phyloP scores from a whole-genome alignment of 2,329 filamentous ascomycete genomes.

The Fusarium verticillioides region DNA sequence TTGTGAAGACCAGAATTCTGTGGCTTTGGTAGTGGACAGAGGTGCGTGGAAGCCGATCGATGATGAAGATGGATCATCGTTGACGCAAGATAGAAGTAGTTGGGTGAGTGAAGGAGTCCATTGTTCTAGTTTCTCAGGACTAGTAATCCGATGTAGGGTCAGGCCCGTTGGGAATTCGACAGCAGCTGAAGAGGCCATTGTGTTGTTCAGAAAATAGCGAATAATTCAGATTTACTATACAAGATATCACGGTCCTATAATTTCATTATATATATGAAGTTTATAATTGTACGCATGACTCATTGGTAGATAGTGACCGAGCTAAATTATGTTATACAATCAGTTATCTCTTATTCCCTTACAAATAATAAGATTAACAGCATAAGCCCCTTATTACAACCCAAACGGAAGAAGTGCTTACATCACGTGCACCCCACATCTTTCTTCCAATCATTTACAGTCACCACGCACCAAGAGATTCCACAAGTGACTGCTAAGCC shows the following conservation, averaged over 20 bases:
- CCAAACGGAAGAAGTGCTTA: too few species aligned
- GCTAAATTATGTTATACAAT: background rate
- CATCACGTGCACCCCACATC: too few species aligned
- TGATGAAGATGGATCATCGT: background rate
- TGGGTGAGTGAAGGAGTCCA: background rate
- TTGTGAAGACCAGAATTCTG: background rate
- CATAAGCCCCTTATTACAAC: too few species aligned
- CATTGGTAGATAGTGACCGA: background rate
- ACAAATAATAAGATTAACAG: too few species aligned
- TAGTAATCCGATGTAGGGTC: background rate
- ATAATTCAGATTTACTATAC: accelerated
- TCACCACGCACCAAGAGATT: too few species aligned
- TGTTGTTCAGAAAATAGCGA: accelerated
- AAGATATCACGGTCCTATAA: accelerated
- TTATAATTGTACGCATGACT: background rate
- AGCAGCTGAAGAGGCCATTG: background rate
- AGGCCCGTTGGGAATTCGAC: background rate
- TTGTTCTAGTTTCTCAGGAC: background rate
- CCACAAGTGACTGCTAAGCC: too few species aligned
- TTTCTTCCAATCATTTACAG: too few species aligned
- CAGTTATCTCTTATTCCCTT: background rate
- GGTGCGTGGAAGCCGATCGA: slow-evolving; percentile 4
- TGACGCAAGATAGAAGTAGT: background rate
- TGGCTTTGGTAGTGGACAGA: background rate
- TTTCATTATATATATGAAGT: background rate